Percentiles rank a stretch among this genome's conserved stretches.
Conservation (phyloP, 1,139 yeast genomes). For the Chernovozyma sophiae-reginae region DNA sequence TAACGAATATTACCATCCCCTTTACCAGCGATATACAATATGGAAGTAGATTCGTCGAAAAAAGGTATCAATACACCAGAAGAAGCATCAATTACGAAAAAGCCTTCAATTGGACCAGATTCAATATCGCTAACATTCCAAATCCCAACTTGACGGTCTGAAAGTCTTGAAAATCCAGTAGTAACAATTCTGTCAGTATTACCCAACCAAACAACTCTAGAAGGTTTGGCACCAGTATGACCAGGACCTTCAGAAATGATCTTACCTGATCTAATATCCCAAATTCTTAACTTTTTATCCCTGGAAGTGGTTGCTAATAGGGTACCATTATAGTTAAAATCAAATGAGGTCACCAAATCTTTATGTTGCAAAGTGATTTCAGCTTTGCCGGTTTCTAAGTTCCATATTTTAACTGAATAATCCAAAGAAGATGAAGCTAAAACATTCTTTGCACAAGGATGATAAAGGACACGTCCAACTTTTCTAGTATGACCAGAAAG, state of each 20-base stretch:
- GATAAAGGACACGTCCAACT: conserved; percentile 89
- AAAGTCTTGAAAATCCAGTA: conserved; percentile 90
- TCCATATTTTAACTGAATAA: conserved; percentile 88
- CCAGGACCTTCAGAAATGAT: conserved; percentile 81
- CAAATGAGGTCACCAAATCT: conserved; percentile 85
- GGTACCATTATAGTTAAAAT: conserved; percentile 87
- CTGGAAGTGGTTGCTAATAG: conserved; percentile 86
- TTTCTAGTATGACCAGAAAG: conserved; percentile 86
- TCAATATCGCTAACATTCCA: conserved; percentile 80
- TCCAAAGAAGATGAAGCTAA: conserved; percentile 89
- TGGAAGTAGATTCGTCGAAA: conserved; percentile 75
- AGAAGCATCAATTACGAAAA: conserved; percentile 78
- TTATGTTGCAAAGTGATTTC: conserved; percentile 75
- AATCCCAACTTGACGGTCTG: conserved; percentile 92
- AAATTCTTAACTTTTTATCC: conserved; percentile 83
- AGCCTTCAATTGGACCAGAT: conserved; percentile 85
- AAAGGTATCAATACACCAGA: conserved; percentile 93
- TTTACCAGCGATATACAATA: conserved; percentile 89
- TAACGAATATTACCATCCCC: conserved; percentile 98
- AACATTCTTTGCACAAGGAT: conserved; percentile 82
- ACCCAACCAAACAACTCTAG: conserved; percentile 88
- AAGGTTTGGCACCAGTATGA: conserved; percentile 88
- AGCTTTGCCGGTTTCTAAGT: conserved; percentile 69
- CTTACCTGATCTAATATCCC: conserved; percentile 81
- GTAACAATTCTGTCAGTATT: conserved; percentile 80